These are phyloP conservation scores for Chondrostereum purpureum DNA, from an alignment of 1,284 basidiomycete genomes.

Conservation along the genomic window DNA sequence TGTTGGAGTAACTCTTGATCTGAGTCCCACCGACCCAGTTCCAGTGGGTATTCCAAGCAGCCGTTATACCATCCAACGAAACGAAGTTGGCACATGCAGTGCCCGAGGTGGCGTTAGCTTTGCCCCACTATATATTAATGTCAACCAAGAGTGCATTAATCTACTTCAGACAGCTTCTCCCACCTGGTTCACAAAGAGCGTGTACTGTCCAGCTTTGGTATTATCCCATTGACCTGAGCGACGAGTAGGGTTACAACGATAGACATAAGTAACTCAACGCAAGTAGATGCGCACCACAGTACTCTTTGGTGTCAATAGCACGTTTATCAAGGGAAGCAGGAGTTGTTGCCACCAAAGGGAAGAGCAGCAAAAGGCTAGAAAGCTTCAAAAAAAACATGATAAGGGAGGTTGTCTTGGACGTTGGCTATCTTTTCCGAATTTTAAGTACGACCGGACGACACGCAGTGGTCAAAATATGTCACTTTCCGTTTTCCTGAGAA, in stretches of 20 bases:
- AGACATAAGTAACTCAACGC: no score
- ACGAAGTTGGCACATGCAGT: constrained; percentile 49
- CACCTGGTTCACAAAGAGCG: constrained; percentile 48
- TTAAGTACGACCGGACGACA: no score
- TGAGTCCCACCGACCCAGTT: constrained; percentile 44
- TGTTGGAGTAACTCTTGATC: constrained; percentile 59
- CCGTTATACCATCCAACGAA: constrained; percentile 36
- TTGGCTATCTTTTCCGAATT: no score
- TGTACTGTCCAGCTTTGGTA: constrained; percentile 38
- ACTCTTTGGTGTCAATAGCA: background rate
- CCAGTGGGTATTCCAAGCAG: constrained; percentile 51
- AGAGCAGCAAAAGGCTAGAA: background rate
- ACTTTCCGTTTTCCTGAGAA: no score
- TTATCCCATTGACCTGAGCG: constrained; percentile 44
- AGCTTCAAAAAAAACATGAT: background rate
- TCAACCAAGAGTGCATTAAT: background rate
- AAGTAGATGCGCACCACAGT: background rate
- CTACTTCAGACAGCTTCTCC: no score
- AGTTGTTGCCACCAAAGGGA: background rate
- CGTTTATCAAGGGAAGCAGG: background rate
- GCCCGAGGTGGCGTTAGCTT: constrained; percentile 39
- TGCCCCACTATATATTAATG: background rate
- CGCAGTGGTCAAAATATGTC: no score
- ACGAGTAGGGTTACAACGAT: no score
- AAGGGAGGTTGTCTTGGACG: no score